phyloP scores from a whole-genome alignment of 169 alveolate species.

The Pseudocohnilembus persalinus region DNA sequence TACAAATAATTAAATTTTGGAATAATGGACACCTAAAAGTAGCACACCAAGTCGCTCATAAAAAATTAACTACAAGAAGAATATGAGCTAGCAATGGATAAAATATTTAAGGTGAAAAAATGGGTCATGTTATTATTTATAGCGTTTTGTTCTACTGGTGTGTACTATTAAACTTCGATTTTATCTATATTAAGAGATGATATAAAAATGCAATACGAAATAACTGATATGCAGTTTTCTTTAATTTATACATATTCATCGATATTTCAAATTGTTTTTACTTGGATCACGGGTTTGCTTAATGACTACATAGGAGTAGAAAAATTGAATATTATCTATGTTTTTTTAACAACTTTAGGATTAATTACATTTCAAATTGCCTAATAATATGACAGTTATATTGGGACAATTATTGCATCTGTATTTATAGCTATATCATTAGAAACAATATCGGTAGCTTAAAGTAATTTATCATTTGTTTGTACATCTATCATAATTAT shows the following conservation, averaged over 20 bases:
- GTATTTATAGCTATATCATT: neutral
- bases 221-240: neutral
- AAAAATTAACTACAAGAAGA: too few species aligned
- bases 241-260: neutral
- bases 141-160: neutral
- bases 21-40: too few species aligned
- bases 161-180: neutral
- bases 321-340: neutral
- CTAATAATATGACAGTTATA: neutral
- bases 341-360: neutral
- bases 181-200: neutral
- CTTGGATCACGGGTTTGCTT: neutral
- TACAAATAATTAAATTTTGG: too few species aligned
- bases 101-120: too few species aligned
- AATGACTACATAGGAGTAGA: neutral
- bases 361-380: neutral
- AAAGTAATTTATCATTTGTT: neutral
- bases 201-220: neutral
- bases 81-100: too few species aligned
- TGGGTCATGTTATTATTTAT: neutral
- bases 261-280: too few species aligned
- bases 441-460: neutral
- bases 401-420: neutral
- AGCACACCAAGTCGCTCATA: too few species aligned
- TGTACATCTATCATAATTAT: too few species aligned